Percentiles rank a stretch among this genome's conserved stretches.
Evolutionary conservation across 2,329 filamentous ascomycete species (phyloP).

Genomic region (Myriosclerotinia scirpicola): DNA sequence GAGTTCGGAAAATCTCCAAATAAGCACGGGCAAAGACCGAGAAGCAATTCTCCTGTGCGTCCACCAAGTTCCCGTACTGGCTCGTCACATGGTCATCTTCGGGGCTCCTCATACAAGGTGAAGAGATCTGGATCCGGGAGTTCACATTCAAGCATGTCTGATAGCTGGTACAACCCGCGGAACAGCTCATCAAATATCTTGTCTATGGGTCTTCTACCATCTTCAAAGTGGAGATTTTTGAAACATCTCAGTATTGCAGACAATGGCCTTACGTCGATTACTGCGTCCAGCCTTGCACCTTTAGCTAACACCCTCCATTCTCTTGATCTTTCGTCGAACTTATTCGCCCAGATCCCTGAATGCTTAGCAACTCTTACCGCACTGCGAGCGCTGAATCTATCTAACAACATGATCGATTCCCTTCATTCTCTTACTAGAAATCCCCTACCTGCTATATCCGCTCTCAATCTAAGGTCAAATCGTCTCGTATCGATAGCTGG

Average conservation of each 20-base stretch:
- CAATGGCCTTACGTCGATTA: conserved; percentile 82
- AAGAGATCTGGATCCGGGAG: conserved; percentile 88
- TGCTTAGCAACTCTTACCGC: conserved; percentile 82
- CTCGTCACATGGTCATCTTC: conserved; percentile 56
- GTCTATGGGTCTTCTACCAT: conserved; percentile 68
- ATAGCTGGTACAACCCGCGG: conserved; percentile 61
- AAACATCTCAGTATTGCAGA: conserved; percentile 89
- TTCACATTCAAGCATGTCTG: conserved; percentile 77
- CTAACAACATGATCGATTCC: conserved; percentile 96
- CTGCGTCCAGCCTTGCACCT: conserved; percentile 72
- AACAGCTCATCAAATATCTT: conserved; percentile 79
- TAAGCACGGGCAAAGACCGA: conserved; percentile 48
- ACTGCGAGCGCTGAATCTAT: conserved; percentile 88
- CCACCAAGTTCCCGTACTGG: conserved; percentile 73
- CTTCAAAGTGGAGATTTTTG: conserved; percentile 92
- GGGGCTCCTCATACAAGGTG: conserved; percentile 67
- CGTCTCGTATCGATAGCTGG: conserved; percentile 83
- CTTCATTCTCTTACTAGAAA: conserved; percentile 82
- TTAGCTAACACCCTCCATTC: conserved; percentile 87
- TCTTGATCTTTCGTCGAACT: conserved; percentile 86
- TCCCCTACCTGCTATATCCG: conserved; percentile 88
- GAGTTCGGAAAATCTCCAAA: conserved; percentile 32
- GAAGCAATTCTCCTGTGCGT: conserved; percentile 80
- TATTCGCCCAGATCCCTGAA: conserved; percentile 93
- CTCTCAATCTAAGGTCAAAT: conserved; percentile 87